Percentiles rank a stretch among this genome's conserved stretches.
phyloP scores from a whole-genome alignment of 805 yeast species.

The Metschnikowia orientalis region DNA sequence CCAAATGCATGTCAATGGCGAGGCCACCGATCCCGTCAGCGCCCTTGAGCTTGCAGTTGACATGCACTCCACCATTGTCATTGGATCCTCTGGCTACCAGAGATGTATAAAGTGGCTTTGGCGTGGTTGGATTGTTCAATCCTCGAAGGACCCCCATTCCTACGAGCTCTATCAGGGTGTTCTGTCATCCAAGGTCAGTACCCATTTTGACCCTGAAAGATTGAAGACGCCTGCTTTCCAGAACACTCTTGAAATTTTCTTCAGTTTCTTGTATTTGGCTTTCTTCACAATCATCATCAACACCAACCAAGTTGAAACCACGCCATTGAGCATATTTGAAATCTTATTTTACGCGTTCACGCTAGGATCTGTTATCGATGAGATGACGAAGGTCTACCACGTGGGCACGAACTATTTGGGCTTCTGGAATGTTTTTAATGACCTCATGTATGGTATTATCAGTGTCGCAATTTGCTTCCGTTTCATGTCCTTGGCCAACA shows the following conservation, averaged over 20 bases:
- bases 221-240: conserved; percentile 84
- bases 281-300: conserved; percentile 65
- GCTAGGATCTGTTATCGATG: conserved; percentile 63
- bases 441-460: conserved; percentile 56
- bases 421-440: conserved; percentile 79
- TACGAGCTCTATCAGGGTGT: conserved; percentile 63
- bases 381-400: conserved; percentile 64
- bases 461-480: conserved; percentile 53
- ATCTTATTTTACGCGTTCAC: conserved; percentile 60
- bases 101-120: conserved; percentile 85
- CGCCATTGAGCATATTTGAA: conserved; percentile 44
- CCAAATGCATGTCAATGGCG: conserved; percentile 57
- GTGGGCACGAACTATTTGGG: conserved; percentile 70
- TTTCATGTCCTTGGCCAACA: conserved; percentile 29
- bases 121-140: conserved; percentile 90
- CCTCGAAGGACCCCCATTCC: conserved; percentile 61
- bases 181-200: conserved; percentile 46
- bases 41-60: conserved; percentile 86
- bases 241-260: conserved; percentile 62
- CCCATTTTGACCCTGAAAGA: conserved; percentile 79
- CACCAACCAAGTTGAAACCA: conserved; percentile 41
- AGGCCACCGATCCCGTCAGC: conserved; percentile 59
- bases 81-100: conserved; percentile 79
- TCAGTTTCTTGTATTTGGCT: conserved; percentile 58
- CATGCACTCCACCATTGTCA: conserved; percentile 71